phyloP scores from a whole-genome alignment of 108 stramenopile genomes.

The Mediolabrus comicus region DNA sequence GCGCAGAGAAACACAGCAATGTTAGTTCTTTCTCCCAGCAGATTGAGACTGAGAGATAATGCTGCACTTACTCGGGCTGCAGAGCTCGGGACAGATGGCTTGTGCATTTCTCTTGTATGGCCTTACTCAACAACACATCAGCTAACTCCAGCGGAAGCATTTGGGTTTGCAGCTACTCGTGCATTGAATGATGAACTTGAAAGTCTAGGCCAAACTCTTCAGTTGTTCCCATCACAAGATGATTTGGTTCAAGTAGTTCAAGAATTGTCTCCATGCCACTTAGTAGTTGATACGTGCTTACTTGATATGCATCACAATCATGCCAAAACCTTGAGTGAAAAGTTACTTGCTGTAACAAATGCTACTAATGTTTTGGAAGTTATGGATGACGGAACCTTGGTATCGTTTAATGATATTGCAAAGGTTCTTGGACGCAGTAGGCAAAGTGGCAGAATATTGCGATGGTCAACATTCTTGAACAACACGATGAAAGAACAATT shows the following conservation, averaged over 20 bases:
- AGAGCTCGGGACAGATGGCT: slow-evolving; percentile 18
- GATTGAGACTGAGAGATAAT: slow-evolving; percentile 22
- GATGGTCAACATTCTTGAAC: slow-evolving; percentile 28
- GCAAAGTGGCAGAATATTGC: slow-evolving; percentile 12
- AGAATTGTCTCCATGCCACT: slow-evolving; percentile 4
- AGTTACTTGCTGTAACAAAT: background rate
- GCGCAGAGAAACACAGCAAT: slow-evolving; percentile 3
- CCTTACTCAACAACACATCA: background rate
- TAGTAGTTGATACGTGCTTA: slow-evolving; percentile 17
- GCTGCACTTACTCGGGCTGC: slow-evolving; percentile 8
- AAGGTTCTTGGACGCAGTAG: slow-evolving; percentile 19
- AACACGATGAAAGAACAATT: slow-evolving; percentile 12
- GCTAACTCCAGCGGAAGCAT: slow-evolving; percentile 22
- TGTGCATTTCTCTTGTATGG: slow-evolving; percentile 20
- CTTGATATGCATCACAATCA: slow-evolving; percentile 18
- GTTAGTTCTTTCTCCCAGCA: slow-evolving; percentile 12
- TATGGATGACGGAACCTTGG: slow-evolving; percentile 7
- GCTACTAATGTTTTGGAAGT: slow-evolving; percentile 15
- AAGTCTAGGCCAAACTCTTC: slow-evolving; percentile 11
- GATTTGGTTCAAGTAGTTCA: slow-evolving; percentile 6
- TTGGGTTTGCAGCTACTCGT: slow-evolving; percentile 15
- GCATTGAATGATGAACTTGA: slow-evolving; percentile 13
- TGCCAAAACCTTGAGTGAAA: slow-evolving; percentile 11
- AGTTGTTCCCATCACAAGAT: slow-evolving; percentile 4
- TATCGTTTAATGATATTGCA: slow-evolving; percentile 2